Evolutionary conservation across 2,329 filamentous ascomycete species (phyloP).

Genomic region (Fusarium redolens): DNA sequence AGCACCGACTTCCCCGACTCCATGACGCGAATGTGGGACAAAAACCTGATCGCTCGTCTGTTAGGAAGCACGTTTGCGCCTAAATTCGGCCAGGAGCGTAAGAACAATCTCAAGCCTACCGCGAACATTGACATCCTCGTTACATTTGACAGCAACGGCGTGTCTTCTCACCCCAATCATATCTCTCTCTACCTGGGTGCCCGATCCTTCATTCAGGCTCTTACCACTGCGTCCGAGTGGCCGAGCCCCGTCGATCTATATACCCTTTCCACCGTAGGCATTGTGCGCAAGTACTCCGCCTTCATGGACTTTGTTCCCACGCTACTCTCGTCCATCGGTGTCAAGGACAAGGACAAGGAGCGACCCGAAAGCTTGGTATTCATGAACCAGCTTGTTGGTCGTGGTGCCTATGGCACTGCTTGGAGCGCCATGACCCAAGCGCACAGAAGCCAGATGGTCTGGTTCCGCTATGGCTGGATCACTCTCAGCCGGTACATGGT

Average conservation of each 20-base stretch:
- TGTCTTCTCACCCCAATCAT: conserved; percentile 94
- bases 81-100: conserved; percentile 57
- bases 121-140: conserved; percentile 82
- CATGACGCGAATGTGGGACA: conserved; percentile 84
- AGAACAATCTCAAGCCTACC: conserved; percentile 52
- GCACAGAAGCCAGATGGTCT: conserved; percentile 96
- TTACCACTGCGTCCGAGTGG: conserved; percentile 74
- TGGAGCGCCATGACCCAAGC: conserved; percentile 89
- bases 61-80: conserved; percentile 81
- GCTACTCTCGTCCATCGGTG: conserved; percentile 59
- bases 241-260: conserved; percentile 84
- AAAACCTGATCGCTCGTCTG: conserved; percentile 74
- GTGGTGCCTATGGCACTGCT: conserved; percentile 65
- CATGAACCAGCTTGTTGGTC: conserved; percentile 75
- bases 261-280: conserved; percentile 77
- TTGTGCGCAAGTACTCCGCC: conserved; percentile 84
- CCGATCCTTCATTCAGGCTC: conserved; percentile 73
- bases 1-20: conserved; percentile 83
- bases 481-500: conserved; percentile 92
- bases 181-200: conserved; percentile 88
- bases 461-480: conserved; percentile 98
- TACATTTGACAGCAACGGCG: conserved; percentile 86
- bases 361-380: conserved; percentile 74
- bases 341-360: conserved; percentile 45
- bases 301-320: conserved; percentile 82